Evolutionary conservation across 768 basidiomycete species (phyloP).

Genomic region (Boletus reticulatus): DNA sequence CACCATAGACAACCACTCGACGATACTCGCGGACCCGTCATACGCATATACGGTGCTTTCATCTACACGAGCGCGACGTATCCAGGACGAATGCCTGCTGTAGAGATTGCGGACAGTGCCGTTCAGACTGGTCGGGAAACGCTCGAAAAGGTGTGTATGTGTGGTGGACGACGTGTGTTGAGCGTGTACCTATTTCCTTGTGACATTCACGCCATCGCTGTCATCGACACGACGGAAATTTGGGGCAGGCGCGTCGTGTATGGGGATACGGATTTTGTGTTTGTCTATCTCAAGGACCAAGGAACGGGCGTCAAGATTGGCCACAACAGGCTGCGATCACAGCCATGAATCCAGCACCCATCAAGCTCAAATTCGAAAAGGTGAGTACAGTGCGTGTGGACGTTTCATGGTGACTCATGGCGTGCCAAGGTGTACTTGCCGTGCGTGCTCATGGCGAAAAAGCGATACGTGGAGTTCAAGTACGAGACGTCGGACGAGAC

Average conservation of each 20-base stretch:
- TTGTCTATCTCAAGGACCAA: conserved; percentile 90
- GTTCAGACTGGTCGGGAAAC: conserved; percentile 97
- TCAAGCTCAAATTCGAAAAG: conserved; percentile 99
- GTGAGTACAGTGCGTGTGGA: conserved; percentile 28
- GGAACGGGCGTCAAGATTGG: conserved; percentile 91
- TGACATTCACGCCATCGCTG: conserved; percentile 64
- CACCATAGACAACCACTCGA: too few relatives aligned
- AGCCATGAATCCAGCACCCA: conserved; percentile 78
- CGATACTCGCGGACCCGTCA: too few relatives aligned
- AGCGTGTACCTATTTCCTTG: too few relatives aligned
- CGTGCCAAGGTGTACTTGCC: conserved; percentile 81
- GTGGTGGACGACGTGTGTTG: too few relatives aligned
- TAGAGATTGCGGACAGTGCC: conserved; percentile 97
- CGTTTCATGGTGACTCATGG: not conserved
- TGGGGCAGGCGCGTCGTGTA: conserved; percentile 94
- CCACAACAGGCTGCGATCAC: too few relatives aligned
- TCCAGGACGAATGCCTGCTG: conserved; percentile 98
- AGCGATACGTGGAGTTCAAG: conserved; percentile 97
- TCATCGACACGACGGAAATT: conserved; percentile 81
- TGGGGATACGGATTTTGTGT: conserved; percentile 96
- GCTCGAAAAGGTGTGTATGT: conserved; percentile 67
- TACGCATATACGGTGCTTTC: too few relatives aligned
- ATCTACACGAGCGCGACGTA: conserved; percentile 89
- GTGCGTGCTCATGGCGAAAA: conserved; percentile 97
- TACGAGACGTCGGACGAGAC: conserved; percentile 81